Conservation (phyloP, 352 stramenopile genomes). For the Plasmopara viticola region DNA sequence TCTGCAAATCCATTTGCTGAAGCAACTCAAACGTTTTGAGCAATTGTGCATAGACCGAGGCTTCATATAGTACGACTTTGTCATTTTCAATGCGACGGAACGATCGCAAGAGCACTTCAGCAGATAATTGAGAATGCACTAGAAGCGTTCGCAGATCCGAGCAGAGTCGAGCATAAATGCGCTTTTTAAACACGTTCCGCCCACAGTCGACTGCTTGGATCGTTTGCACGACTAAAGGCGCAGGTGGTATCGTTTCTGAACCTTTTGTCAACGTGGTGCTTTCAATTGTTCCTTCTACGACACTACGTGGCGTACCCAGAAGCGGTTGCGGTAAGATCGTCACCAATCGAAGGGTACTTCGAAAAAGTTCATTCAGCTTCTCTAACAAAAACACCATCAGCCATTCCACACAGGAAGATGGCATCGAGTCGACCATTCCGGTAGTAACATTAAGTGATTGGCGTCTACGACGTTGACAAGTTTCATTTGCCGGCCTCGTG, state of each 20-base stretch:
- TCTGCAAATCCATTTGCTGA: constrained; percentile 80
- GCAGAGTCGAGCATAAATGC: constrained; percentile 72
- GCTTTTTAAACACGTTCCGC: constrained; percentile 69
- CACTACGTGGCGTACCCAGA: constrained; percentile 9
- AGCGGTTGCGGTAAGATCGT: constrained; percentile 32
- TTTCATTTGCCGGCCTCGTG: constrained; percentile 6
- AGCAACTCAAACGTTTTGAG: constrained; percentile 57
- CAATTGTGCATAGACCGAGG: constrained; percentile 49
- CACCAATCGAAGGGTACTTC: constrained; percentile 51
- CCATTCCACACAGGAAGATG: constrained; percentile 48
- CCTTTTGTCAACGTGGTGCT: constrained; percentile 22
- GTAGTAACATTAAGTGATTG: constrained; percentile 9
- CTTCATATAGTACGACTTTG: constrained; percentile 19
- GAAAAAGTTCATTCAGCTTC: constrained; percentile 60
- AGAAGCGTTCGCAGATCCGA: constrained; percentile 73
- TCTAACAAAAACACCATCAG: constrained; percentile 61
- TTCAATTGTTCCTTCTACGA: constrained; percentile 3
- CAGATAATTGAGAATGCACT: constrained; percentile 57
- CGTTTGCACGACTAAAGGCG: constrained; percentile 27
- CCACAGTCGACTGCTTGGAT: constrained; percentile 60
- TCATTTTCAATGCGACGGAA: constrained; percentile 33
- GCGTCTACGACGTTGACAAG: constrained; percentile 6
- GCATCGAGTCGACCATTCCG: constrained; percentile 13
- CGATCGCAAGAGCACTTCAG: constrained; percentile 51
- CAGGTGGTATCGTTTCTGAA: constrained; percentile 14